Conservation (phyloP, 106 monocot species). For the Dioscorea zingiberensis region DNA sequence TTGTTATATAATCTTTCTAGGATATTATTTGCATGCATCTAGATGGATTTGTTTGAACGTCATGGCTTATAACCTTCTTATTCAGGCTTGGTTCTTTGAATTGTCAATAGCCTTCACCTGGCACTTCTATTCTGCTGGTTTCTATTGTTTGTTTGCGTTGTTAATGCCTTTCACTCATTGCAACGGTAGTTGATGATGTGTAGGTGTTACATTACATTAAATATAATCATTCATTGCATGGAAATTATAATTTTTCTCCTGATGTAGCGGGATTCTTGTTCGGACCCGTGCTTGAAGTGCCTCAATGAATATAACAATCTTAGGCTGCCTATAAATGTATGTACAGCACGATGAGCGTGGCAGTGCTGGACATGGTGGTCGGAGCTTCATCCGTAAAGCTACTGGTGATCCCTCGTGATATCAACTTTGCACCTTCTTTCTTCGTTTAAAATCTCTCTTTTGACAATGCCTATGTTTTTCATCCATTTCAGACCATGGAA, state of each 20-base stretch:
- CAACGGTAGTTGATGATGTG: no score
- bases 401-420: slow-evolving; percentile 25
- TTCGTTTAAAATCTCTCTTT: background rate
- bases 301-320: slow-evolving; percentile 54
- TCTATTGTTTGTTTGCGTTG: no score
- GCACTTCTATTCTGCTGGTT: background rate
- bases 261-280: slow-evolving; percentile 41
- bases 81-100: background rate
- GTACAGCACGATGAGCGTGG: slow-evolving; percentile 77
- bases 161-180: no score
- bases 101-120: no score
- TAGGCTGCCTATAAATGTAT: slow-evolving; percentile 66
- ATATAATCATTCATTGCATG: background rate
- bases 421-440: background rate
- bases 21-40: background rate
- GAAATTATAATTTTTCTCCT: slow-evolving; percentile 20
- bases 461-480: background rate
- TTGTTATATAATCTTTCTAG: background rate
- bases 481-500: slow-evolving; percentile 34
- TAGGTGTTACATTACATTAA: background rate
- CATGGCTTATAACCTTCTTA: background rate
- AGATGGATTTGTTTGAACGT: background rate
- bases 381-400: slow-evolving; percentile 30
- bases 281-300: slow-evolving; percentile 25
- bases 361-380: slow-evolving; percentile 57